Percentiles rank a stretch among this genome's conserved stretches.
These are phyloP conservation scores for Metarhizium rileyi DNA, from an alignment of 2,329 filamentous ascomycete species.

Conservation along the genomic window DNA sequence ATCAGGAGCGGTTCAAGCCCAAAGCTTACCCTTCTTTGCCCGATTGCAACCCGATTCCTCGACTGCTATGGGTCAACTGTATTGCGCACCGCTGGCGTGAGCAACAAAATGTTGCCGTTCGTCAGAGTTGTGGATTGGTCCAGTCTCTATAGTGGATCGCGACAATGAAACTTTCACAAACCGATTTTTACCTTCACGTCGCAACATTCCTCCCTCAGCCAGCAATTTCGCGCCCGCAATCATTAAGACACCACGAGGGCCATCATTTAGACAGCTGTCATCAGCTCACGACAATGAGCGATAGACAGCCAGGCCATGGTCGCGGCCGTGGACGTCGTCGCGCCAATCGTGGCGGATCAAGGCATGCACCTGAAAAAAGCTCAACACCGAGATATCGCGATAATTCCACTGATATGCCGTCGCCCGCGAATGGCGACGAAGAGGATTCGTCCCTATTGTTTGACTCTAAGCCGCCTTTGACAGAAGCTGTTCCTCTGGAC, in stretches of 20 bases:
- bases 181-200: too few species aligned
- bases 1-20: too few species aligned
- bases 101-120: too few species aligned
- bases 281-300: not conserved
- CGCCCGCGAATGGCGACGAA: not conserved
- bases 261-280: not conserved
- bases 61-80: too few species aligned
- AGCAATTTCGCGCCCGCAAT: not conserved
- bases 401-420: not conserved
- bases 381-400: not conserved
- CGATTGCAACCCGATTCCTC: too few species aligned
- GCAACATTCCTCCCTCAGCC: too few species aligned
- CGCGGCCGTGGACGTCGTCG: not conserved
- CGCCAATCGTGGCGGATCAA: too few species aligned
- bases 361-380: not conserved
- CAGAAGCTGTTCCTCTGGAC: slow-evolving; percentile 27
- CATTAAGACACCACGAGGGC: not conserved
- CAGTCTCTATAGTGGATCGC: too few species aligned
- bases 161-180: not conserved
- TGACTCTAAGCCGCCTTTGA: slow-evolving; percentile 6
- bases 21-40: too few species aligned
- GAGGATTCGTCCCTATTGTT: not conserved
- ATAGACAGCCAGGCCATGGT: not conserved
- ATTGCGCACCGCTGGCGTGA: too few species aligned
- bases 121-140: too few species aligned